These are phyloP conservation scores for Saccharomycopsis microspora DNA, from an alignment of 805 yeast species.

Conservation along the genomic window DNA sequence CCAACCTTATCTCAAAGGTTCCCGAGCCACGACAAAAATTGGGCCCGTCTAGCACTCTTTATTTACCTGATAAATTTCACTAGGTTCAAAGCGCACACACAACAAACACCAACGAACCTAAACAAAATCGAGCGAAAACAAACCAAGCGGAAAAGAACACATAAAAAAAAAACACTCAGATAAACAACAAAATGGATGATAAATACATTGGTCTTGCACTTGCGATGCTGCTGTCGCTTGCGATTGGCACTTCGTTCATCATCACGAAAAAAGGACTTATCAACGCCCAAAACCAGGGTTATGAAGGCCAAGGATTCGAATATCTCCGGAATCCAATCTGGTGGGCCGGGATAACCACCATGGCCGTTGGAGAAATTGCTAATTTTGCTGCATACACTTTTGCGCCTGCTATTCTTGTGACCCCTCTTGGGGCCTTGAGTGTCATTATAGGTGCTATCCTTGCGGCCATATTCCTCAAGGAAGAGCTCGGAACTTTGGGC, in stretches of 20 bases:
- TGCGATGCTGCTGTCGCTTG: constrained; percentile 79
- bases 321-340: constrained; percentile 79
- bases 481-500: constrained; percentile 79
- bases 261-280: constrained; percentile 80
- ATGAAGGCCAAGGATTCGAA: constrained; percentile 61
- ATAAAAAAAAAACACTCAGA: background rate
- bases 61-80: too few relatives aligned
- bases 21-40: too few relatives aligned
- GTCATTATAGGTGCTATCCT: constrained; percentile 88
- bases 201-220: constrained; percentile 82
- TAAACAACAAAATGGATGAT: constrained; percentile 40
- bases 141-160: background rate
- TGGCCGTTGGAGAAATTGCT: constrained; percentile 89
- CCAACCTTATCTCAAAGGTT: too few relatives aligned
- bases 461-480: constrained; percentile 76
- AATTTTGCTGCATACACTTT: constrained; percentile 92
- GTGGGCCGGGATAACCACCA: constrained; percentile 87
- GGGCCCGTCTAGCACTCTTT: too few relatives aligned
- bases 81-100: background rate
- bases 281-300: constrained; percentile 56
- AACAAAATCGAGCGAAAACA: too few relatives aligned
- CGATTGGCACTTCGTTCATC: constrained; percentile 84
- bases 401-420: constrained; percentile 88
- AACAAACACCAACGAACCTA: background rate
- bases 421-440: constrained; percentile 84